Evolutionary conservation across 192 early-diverging fungal species (phyloP), one percentile per base, ranked within the genome.

Genomic region (Podila epicladia): DNA sequence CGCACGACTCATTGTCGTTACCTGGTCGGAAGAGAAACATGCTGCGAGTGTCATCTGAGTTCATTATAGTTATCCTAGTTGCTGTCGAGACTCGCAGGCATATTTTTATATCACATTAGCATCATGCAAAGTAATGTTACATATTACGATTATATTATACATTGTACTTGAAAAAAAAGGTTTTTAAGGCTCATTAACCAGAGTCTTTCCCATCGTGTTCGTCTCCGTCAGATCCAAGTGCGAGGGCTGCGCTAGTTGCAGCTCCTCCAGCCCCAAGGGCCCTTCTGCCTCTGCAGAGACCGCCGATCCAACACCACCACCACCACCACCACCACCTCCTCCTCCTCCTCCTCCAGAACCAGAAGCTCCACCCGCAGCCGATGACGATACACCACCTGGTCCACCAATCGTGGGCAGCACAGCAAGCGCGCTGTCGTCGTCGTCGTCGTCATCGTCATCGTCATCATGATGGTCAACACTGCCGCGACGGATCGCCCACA

Each of bases 391-490:
- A 9, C 53, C 53, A 2, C 53, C 53, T 7, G 19, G 53, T 1
- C 53, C 53, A 55, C 53, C 53, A 17, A 55, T 26, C 24, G n/a
- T 1, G 17, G 53, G 53, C 4, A 55, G 24, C 53, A 55, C 53
- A n/a, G 53, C 53, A 24, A 55, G 24, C 11, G 53, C 53, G 24
- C 59, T 61, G n/a, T 68, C 74, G 11, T 76, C 68, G 15, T 80
- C 77, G 13, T 72, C 75, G 15, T 72, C 71, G 5, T 79, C 76
- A 8, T 79, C 75, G 58, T 79, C 76, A 51, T 72, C 70, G 24
- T 72, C 70, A 37, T 62, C 70, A 8, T 68, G 53, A 48, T 53
- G 53, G 60, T 73, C 70, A 15, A 61, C 62, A 48, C 61, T 72
- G 3, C 57, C 67, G 3, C 76, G 76, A 15, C 76, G 64, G 29